Evolutionary conservation across 768 basidiomycete genomes (phyloP).

Genomic region (Fomitopsis pulvina): DNA sequence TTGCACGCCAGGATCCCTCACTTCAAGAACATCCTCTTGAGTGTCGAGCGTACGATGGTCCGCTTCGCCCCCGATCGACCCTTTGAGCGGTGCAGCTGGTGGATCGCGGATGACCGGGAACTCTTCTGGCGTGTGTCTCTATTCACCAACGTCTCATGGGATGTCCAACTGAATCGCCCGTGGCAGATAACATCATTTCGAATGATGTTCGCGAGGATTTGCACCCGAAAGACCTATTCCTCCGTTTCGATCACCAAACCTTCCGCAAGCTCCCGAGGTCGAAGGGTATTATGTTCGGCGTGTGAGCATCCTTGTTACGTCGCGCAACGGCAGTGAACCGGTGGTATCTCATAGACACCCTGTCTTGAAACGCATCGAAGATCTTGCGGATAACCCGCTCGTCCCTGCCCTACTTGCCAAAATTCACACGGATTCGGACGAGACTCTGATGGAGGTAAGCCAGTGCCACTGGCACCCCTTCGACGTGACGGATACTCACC

Average conservation of each 20-base stretch:
- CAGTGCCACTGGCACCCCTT: too few relatives aligned
- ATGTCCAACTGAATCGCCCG: background rate
- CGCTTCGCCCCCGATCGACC: constrained; percentile 27
- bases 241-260: constrained; percentile 30
- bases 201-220: constrained; percentile 10
- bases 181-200: constrained; percentile 19
- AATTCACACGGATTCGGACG: constrained; percentile 22
- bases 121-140: constrained; percentile 21
- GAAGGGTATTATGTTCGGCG: constrained; percentile 28
- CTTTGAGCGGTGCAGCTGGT: constrained; percentile 31
- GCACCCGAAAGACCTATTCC: constrained; percentile 25
- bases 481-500: too few relatives aligned
- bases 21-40: constrained; percentile 29
- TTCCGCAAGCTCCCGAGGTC: constrained; percentile 30
- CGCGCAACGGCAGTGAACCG: background rate
- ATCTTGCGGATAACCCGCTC: constrained; percentile 27
- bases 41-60: constrained; percentile 30
- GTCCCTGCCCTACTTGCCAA: constrained; percentile 27
- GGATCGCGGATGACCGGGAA: constrained; percentile 27
- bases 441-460: constrained; percentile 24
- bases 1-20: constrained; percentile 26
- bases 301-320: constrained; percentile 9
- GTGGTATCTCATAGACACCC: constrained; percentile 20
- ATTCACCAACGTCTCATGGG: background rate
- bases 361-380: constrained; percentile 24